phyloP scores from a whole-genome alignment of 345 rosid genomes.

The Bruguiera parviflora region DNA sequence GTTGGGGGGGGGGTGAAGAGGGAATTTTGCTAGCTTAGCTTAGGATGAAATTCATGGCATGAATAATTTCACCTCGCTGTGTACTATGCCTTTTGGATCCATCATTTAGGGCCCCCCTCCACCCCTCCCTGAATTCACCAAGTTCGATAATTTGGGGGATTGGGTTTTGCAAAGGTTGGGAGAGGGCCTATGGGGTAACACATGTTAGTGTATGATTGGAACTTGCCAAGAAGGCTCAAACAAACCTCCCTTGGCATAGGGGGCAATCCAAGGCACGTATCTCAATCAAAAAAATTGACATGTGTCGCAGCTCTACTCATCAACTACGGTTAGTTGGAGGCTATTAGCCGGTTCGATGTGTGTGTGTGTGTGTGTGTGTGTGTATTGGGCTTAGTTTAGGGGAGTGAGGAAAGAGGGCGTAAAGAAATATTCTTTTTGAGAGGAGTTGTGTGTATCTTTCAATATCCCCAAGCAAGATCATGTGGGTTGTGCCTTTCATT shows the following conservation, averaged over 20 bases:
- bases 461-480: conserved; percentile 49
- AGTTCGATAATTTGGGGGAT: conserved; percentile 33
- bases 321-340: conserved; percentile 13
- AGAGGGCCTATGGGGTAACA: conserved; percentile 28
- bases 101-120: conserved; percentile 52
- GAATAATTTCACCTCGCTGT: conserved; percentile 71
- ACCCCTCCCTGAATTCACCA: conserved; percentile 17
- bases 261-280: conserved; percentile 20
- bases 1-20: not conserved
- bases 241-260: conserved; percentile 19
- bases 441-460: conserved; percentile 34
- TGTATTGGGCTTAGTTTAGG: not conserved
- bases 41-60: conserved; percentile 62
- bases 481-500: conserved; percentile 39
- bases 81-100: conserved; percentile 70
- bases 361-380: too few relatives aligned
- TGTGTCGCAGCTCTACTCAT: conserved; percentile 10
- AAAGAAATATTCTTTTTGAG: conserved; percentile 31
- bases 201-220: conserved; percentile 50
- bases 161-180: conserved; percentile 26
- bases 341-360: not conserved
- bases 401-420: conserved; percentile 14
- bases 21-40: conserved; percentile 18
- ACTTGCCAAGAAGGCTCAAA: conserved; percentile 32
- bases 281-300: conserved; percentile 25